Percentiles rank a stretch among this genome's conserved stretches.
Evolutionary conservation across 176 grass and related monocot genomes (phyloP).

Genomic region (Avena atlantica): DNA sequence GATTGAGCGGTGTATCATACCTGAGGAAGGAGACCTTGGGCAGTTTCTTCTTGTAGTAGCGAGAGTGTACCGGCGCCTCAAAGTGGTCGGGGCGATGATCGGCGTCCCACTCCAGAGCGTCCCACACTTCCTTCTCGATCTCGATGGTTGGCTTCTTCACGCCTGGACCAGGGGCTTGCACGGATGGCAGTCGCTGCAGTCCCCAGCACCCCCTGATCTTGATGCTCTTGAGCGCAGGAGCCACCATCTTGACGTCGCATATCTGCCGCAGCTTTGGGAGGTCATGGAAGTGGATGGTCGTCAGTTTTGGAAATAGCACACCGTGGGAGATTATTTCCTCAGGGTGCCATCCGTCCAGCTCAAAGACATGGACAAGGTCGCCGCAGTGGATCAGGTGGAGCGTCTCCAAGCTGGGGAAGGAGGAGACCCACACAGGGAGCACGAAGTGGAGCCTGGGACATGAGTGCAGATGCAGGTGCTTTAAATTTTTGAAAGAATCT

Average conservation of each 20-base stretch:
- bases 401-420: not conserved
- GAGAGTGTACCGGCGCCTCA: not conserved
- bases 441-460: constrained; percentile 13
- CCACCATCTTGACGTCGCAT: constrained; percentile 5
- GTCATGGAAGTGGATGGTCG: constrained; percentile 14
- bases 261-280: constrained; percentile 18
- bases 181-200: not conserved
- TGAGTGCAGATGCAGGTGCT: too few species aligned
- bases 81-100: not conserved
- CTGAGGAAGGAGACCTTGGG: not conserved
- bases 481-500: fast-evolving
- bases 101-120: constrained; percentile 20
- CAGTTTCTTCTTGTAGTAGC: too few species aligned
- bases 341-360: fast-evolving
- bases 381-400: constrained; percentile 44
- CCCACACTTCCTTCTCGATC: constrained; percentile 37
- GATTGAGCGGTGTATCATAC: not conserved
- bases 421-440: not conserved
- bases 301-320: not conserved
- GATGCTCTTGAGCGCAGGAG: not conserved
- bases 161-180: fast-evolving
- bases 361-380: not conserved
- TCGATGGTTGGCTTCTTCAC: not conserved
- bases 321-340: fast-evolving
- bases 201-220: constrained; percentile 23